Percentiles rank a stretch among this genome's conserved stretches.
Conservation (phyloP, 176 grass and related monocot species). For the Phyllostachys edulis region DNA sequence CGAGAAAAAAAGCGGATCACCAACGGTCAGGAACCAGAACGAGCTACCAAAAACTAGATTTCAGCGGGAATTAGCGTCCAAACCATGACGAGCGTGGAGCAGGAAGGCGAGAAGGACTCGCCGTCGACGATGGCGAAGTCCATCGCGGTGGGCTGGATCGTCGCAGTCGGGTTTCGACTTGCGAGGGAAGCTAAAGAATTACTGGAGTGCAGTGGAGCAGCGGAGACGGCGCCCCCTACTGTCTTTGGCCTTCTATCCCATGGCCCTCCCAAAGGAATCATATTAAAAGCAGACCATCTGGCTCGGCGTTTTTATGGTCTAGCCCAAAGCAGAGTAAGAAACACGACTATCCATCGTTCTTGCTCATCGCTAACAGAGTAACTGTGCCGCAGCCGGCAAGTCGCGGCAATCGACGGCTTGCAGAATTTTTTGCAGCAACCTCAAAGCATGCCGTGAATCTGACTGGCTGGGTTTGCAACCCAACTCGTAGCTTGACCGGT, state of each 20-base stretch:
- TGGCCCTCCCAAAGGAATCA: neutral
- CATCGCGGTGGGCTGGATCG: slow-evolving; percentile 38
- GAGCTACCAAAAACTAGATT: slow-evolving; percentile 13
- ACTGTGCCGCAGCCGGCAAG: too few species aligned
- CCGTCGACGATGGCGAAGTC: slow-evolving; percentile 62
- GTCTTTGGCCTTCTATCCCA: neutral
- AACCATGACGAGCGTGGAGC: slow-evolving; percentile 68
- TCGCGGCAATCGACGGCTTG: too few species aligned
- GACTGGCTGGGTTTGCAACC: too few species aligned
- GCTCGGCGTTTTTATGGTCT: neutral
- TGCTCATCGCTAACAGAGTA: too few species aligned
- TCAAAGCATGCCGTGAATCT: too few species aligned
- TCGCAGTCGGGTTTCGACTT: slow-evolving; percentile 18
- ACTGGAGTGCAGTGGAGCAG: neutral
- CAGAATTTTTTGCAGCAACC: too few species aligned
- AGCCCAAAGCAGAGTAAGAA: neutral
- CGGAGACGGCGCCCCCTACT: neutral
- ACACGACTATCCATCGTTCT: too few species aligned
- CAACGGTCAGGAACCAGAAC: neutral
- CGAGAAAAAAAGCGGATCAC: neutral
- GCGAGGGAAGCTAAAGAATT: slow-evolving; percentile 23
- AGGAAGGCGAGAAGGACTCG: slow-evolving; percentile 56
- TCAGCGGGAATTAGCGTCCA: neutral
- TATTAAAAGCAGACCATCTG: neutral
- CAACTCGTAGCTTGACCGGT: neutral